Percentiles rank a stretch among this genome's conserved stretches.
phyloP scores from a whole-genome alignment of 1,139 yeast genomes.

The Petasospora rhodanensis region DNA sequence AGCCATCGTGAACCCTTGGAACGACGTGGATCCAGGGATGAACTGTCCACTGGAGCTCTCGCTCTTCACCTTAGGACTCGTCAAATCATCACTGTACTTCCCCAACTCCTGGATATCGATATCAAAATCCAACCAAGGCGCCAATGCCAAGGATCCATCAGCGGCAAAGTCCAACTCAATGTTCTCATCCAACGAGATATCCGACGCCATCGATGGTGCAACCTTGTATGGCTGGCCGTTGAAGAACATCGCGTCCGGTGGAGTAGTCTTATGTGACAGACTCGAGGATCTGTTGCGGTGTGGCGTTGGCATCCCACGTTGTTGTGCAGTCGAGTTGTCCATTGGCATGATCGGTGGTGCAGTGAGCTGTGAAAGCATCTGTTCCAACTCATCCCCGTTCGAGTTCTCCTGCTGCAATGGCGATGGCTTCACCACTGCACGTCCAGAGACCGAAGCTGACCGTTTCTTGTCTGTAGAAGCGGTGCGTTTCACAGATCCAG shows the following conservation, averaged over 20 bases:
- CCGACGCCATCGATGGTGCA: conserved; percentile 11
- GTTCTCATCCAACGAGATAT: conserved; percentile 16
- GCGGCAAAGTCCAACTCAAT: conserved; percentile 44
- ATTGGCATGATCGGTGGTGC: conserved; percentile 24
- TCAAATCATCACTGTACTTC: conserved; percentile 9
- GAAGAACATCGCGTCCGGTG: conserved; percentile 4
- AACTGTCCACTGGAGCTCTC: background rate
- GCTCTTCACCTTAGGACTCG: background rate
- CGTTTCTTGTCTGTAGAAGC: conserved; percentile 8
- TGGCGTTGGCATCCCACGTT: conserved; percentile 3
- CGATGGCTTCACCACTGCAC: conserved; percentile 12
- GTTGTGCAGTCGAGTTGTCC: conserved; percentile 12
- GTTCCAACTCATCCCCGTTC: conserved; percentile 18
- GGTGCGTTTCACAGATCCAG: conserved; percentile 17
- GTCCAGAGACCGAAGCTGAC: conserved; percentile 6
- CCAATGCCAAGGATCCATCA: conserved; percentile 64
- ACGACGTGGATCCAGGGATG: no score
- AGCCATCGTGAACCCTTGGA: no score
- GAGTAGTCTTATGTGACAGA: conserved; percentile 7
- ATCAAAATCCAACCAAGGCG: conserved; percentile 40
- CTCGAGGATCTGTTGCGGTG: conserved; percentile 4
- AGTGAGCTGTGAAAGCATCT: conserved; percentile 23
- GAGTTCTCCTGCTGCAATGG: conserved; percentile 15
- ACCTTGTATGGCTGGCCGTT: conserved; percentile 7
- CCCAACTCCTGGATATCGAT: conserved; percentile 13